phyloP scores from a whole-genome alignment of 1,284 basidiomycete genomes.

The Clitocybe nebularis region DNA sequence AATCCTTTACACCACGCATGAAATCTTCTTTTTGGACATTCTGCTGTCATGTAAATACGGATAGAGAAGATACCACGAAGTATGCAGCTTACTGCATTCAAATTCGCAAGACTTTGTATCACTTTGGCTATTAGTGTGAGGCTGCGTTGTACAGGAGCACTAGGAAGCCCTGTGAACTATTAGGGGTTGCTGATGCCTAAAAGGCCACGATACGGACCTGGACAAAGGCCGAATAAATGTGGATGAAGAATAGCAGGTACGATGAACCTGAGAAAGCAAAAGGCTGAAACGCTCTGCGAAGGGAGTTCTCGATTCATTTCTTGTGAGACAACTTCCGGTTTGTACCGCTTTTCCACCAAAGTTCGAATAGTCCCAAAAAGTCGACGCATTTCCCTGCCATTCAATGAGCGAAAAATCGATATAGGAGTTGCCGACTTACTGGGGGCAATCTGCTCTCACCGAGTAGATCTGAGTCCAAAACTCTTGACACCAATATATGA shows the following conservation, averaged over 20 bases:
- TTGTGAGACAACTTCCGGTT: slow-evolving; percentile 30
- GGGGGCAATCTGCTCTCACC: slow-evolving; percentile 67
- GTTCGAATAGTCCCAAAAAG: slow-evolving; percentile 70
- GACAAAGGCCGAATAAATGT: slow-evolving; percentile 69
- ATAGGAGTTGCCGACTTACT: slow-evolving; percentile 42
- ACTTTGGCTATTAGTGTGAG: slow-evolving; percentile 77
- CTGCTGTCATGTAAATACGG: slow-evolving; percentile 27
- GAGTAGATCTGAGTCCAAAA: slow-evolving; percentile 79
- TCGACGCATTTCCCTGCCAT: slow-evolving; percentile 64
- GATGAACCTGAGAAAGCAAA: slow-evolving; percentile 82
- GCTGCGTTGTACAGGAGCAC: slow-evolving; percentile 62
- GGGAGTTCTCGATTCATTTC: slow-evolving; percentile 54
- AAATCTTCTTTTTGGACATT: slow-evolving; percentile 66
- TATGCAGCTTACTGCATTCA: slow-evolving; percentile 55
- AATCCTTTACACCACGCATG: slow-evolving; percentile 67
- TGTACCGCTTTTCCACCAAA: slow-evolving; percentile 65
- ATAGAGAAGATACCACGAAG: background rate
- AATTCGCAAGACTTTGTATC: slow-evolving; percentile 75
- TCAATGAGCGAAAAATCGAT: slow-evolving; percentile 13
- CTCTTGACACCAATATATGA: slow-evolving; percentile 72
- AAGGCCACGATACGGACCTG: slow-evolving; percentile 49
- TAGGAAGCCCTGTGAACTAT: slow-evolving; percentile 54
- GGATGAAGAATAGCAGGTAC: slow-evolving; percentile 78
- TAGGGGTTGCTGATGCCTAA: slow-evolving; percentile 2
- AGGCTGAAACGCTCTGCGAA: slow-evolving; percentile 80